These are phyloP conservation scores for Apocynum venetum DNA, from an alignment of 257 asterid species.

Conservation along the genomic window DNA sequence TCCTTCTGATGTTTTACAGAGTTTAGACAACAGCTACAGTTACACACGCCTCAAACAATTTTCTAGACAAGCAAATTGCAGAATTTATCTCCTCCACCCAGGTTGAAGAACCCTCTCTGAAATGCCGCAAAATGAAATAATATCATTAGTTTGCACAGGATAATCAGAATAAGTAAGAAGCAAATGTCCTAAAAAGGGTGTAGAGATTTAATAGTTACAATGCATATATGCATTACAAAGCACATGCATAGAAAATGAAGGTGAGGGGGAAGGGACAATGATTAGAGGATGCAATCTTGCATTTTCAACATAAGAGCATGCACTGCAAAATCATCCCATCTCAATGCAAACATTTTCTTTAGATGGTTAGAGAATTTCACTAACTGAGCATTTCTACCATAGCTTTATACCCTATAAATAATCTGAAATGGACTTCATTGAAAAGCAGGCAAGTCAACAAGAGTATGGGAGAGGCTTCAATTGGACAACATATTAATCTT, in stretches of 20 bases:
- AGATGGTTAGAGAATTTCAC: background rate
- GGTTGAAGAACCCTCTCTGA: slow-evolving; percentile 77
- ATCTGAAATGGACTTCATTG: background rate
- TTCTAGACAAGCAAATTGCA: slow-evolving; percentile 14
- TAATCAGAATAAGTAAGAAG: background rate
- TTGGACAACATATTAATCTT: slow-evolving; percentile 13
- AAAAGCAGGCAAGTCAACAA: background rate
- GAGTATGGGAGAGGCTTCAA: background rate
- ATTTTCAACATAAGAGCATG: background rate
- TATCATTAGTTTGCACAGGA: background rate
- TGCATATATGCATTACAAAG: background rate
- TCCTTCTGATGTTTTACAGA: slow-evolving; percentile 10
- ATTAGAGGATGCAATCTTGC: background rate
- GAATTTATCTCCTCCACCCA: slow-evolving; percentile 85
- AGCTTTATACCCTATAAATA: background rate
- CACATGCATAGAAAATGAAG: background rate
- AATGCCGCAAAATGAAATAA: background rate
- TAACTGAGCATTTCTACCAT: background rate
- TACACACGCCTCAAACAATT: slow-evolving; percentile 3
- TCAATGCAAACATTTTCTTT: background rate
- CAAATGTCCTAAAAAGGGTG: background rate
- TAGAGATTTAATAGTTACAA: background rate
- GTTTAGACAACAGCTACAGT: slow-evolving; percentile 6
- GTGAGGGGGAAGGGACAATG: background rate
- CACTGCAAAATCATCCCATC: background rate